A percentile compares a stretch with the other conserved stretches of the same genome.
phyloP scores from a whole-genome alignment of 768 basidiomycete species.

The Lentinula lateritia region DNA sequence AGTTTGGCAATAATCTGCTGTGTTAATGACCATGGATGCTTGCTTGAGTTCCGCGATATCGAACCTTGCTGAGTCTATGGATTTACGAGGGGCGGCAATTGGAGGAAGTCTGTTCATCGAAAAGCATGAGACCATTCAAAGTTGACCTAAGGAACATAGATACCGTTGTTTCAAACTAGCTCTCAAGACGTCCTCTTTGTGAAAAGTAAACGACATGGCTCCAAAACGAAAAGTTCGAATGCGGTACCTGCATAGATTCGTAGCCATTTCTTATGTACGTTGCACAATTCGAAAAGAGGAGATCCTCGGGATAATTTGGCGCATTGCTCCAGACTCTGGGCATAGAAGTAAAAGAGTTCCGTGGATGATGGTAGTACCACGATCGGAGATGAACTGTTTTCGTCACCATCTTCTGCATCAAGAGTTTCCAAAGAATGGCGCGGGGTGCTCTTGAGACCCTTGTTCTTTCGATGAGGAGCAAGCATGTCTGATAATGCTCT shows the following conservation, averaged over 20 bases:
- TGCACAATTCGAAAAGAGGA: slow-evolving; percentile 75
- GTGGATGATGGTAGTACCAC: slow-evolving; percentile 89
- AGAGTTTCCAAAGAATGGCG: slow-evolving; percentile 65
- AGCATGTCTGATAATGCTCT: slow-evolving; percentile 92
- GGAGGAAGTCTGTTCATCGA: neutral
- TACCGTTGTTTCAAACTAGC: slow-evolving; percentile 65
- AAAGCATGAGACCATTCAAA: neutral
- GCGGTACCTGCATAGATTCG: slow-evolving; percentile 81
- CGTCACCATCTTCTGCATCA: slow-evolving; percentile 35
- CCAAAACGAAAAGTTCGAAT: neutral
- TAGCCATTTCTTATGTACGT: slow-evolving; percentile 90
- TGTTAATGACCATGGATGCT: slow-evolving; percentile 89
- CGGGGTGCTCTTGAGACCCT: slow-evolving; percentile 34
- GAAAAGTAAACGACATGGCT: slow-evolving; percentile 8
- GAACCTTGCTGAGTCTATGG: slow-evolving; percentile 65
- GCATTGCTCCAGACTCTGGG: slow-evolving; percentile 91
- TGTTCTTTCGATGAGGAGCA: slow-evolving; percentile 62
- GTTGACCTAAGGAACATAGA: neutral
- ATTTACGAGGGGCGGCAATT: slow-evolving; percentile 45
- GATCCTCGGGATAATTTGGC: slow-evolving; percentile 84
- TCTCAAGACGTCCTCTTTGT: slow-evolving; percentile 79
- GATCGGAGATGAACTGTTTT: slow-evolving; percentile 35
- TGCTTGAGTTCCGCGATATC: slow-evolving; percentile 74
- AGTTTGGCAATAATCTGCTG: slow-evolving; percentile 93
- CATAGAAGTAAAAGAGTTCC: slow-evolving; percentile 96